phyloP scores from a whole-genome alignment of 306 rosid genomes.

The Vigna nakashimae region DNA sequence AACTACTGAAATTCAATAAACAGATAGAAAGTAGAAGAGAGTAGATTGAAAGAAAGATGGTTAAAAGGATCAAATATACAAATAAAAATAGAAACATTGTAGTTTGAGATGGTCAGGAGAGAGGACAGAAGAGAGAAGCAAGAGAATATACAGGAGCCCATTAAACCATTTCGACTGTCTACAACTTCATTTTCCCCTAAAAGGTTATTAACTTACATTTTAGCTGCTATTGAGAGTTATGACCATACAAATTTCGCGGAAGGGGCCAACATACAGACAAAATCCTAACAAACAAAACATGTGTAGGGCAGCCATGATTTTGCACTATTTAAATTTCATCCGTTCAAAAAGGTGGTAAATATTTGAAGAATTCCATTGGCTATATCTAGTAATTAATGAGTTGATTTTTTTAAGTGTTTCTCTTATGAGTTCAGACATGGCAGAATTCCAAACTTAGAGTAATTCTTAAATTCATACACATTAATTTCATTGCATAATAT shows the following conservation, averaged over 20 bases:
- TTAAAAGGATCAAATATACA: not conserved
- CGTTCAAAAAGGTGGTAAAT: not conserved
- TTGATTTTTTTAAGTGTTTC: slow-evolving; percentile 2
- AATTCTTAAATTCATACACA: slow-evolving; percentile 33
- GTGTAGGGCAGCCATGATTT: not conserved
- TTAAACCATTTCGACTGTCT: not conserved
- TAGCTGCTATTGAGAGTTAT: slow-evolving; percentile 19
- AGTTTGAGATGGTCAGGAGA: not conserved
- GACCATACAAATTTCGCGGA: not conserved
- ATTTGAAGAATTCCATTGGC: not conserved
- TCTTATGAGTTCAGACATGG: slow-evolving; percentile 24
- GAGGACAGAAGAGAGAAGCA: not conserved
- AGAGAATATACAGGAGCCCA: not conserved
- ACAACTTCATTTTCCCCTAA: slow-evolving; percentile 1
- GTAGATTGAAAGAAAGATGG: not conserved
- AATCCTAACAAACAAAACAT: not conserved
- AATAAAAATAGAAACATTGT: not conserved
- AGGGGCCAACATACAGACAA: not conserved
- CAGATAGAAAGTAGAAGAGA: not conserved
- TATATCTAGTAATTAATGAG: not conserved
- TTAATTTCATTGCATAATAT: slow-evolving; percentile 23
- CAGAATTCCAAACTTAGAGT: slow-evolving; percentile 24
- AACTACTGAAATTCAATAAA: not conserved
- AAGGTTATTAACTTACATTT: slow-evolving; percentile 19
- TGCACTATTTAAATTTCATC: slow-evolving; percentile 6